These are phyloP conservation scores for Leccinellum albellum DNA, from an alignment of 768 basidiomycete genomes.

Conservation along the genomic window DNA sequence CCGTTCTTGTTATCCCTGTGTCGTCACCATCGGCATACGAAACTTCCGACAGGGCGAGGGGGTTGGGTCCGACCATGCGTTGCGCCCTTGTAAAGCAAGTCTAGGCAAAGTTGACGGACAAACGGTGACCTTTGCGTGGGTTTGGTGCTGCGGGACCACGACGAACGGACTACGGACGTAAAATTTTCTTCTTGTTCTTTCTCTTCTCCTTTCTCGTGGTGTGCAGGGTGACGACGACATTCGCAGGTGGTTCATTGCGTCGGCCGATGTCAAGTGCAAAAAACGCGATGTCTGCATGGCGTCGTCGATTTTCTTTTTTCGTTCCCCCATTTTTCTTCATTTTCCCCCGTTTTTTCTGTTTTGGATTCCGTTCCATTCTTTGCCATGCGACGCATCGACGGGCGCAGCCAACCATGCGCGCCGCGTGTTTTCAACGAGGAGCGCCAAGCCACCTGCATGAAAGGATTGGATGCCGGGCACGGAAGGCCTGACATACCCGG, in stretches of 20 bases:
- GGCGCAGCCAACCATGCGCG: neutral
- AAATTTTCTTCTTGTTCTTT: neutral
- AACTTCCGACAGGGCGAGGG: neutral
- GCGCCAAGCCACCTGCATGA: neutral
- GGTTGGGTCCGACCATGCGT: constrained; percentile 4
- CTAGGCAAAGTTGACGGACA: neutral
- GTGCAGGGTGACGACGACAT: neutral
- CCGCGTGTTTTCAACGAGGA: constrained; percentile 29
- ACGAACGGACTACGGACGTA: neutral
- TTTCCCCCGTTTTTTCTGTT: neutral
- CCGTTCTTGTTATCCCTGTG: constrained; percentile 10
- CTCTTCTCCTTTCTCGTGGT: neutral
- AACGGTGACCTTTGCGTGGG: constrained; percentile 1
- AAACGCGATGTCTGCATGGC: constrained; percentile 2
- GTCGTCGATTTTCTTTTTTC: neutral
- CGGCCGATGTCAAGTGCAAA: neutral
- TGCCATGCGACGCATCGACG: neutral
- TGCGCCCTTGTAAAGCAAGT: neutral
- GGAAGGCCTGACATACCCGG: neutral
- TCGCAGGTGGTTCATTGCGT: neutral
- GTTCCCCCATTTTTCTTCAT: neutral
- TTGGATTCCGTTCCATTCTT: neutral
- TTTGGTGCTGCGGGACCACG: constrained; percentile 3
- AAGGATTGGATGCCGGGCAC: neutral
- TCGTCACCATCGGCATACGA: constrained; percentile 3